These are phyloP conservation scores for Ceratobasidium sp. DNA, from an alignment of 1,284 basidiomycete species.

Conservation along the genomic window DNA sequence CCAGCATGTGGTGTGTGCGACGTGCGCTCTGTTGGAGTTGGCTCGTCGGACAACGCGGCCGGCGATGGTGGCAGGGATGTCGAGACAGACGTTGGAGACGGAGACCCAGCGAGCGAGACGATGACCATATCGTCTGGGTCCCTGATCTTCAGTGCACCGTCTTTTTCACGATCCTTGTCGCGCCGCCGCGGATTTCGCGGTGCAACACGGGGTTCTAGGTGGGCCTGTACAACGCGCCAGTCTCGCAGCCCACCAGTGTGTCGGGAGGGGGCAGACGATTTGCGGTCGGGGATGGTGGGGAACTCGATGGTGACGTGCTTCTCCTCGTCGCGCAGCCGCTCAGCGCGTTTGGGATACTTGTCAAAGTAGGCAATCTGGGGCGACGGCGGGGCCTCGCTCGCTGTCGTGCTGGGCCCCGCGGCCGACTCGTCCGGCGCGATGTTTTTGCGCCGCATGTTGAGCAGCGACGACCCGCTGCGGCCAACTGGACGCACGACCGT, in stretches of 20 bases:
- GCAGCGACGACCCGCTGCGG: background rate
- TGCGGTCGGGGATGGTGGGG: constrained; percentile 33
- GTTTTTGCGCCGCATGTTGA: constrained; percentile 22
- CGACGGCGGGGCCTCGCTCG: constrained; percentile 44
- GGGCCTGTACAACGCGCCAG: constrained; percentile 43
- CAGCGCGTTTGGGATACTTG: constrained; percentile 47
- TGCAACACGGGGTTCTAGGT: constrained; percentile 18
- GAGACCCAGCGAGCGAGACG: constrained; percentile 28
- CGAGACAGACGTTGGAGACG: background rate
- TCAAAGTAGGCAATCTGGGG: constrained; percentile 48
- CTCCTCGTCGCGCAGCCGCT: constrained; percentile 39
- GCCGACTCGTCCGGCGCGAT: background rate
- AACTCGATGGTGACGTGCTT: constrained; percentile 33
- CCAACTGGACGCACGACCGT: background rate
- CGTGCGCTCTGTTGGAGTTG: background rate
- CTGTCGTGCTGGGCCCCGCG: background rate
- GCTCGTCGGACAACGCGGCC: background rate
- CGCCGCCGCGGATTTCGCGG: background rate
- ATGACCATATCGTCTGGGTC: constrained; percentile 43
- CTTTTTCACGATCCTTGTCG: constrained; percentile 25
- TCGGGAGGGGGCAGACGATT: constrained; percentile 18
- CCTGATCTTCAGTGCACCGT: constrained; percentile 24
- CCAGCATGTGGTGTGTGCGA: background rate
- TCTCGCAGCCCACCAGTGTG: constrained; percentile 22
- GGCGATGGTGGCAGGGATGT: constrained; percentile 6